Evolutionary conservation across 805 yeast genomes (phyloP).

Genomic region (Wickerhamiella lipophila): DNA sequence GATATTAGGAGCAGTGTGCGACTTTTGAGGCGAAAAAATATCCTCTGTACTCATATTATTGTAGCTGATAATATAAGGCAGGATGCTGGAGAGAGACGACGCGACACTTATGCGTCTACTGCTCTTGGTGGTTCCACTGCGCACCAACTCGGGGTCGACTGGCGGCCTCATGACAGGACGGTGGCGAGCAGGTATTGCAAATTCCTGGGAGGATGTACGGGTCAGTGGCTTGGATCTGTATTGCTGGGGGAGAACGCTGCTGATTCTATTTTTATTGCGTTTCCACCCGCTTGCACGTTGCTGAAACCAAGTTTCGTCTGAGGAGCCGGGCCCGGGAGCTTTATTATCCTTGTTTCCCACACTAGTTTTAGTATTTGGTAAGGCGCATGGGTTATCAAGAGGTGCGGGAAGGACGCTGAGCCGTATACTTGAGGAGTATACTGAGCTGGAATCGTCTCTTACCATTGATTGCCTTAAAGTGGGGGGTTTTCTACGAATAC

Average conservation of each 20-base stretch:
- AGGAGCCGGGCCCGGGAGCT: background rate
- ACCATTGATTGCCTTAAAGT: background rate
- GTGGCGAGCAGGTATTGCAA: background rate
- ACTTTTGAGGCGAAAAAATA: background rate
- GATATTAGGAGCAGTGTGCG: background rate
- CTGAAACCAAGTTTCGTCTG: background rate
- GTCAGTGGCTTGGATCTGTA: background rate
- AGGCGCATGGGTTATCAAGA: too few relatives aligned
- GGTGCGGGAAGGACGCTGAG: too few relatives aligned
- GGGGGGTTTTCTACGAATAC: too few relatives aligned
- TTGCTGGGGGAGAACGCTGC: background rate
- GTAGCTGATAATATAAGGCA: conserved; percentile 5
- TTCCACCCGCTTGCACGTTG: background rate
- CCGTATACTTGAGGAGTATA: background rate
- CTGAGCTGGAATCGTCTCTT: background rate
- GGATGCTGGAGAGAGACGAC: conserved; percentile 2
- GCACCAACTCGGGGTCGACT: background rate
- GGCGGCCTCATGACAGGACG: background rate
- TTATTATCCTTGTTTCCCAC: background rate
- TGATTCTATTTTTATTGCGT: background rate
- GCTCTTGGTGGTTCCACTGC: background rate
- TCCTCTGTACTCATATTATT: conserved; percentile 3
- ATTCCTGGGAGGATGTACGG: background rate
- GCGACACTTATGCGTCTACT: background rate
- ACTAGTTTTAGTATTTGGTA: background rate